These are phyloP conservation scores for Russula ochroleuca DNA, from an alignment of 768 basidiomycete species.

Conservation along the genomic window DNA sequence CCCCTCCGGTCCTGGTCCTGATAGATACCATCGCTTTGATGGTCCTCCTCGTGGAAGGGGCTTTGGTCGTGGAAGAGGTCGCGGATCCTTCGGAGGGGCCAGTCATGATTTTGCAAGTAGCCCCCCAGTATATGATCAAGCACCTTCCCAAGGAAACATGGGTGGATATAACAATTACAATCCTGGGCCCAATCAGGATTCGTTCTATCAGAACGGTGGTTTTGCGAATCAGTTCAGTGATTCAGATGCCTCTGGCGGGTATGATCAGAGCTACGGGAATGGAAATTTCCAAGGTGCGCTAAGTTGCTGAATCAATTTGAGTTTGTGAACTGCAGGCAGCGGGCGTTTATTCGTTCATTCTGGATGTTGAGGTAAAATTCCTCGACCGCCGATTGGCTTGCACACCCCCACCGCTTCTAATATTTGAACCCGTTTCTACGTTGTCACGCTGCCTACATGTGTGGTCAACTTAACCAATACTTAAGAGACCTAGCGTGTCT, in stretches of 20 bases:
- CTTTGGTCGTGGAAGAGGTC: conserved; percentile 69
- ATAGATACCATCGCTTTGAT: conserved; percentile 39
- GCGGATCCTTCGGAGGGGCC: conserved; percentile 51
- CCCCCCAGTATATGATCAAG: conserved; percentile 61
- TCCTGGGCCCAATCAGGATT: conserved; percentile 47
- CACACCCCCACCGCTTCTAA: conserved; percentile 14
- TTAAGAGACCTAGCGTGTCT: conserved; percentile 19
- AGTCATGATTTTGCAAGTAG: conserved; percentile 47
- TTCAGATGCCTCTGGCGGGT: conserved; percentile 45
- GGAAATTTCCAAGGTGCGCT: conserved; percentile 83
- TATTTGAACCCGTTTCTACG: conserved; percentile 8
- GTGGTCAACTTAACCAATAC: conserved; percentile 16
- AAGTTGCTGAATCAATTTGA: conserved; percentile 36
- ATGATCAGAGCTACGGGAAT: conserved; percentile 49
- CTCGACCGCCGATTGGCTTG: conserved; percentile 14
- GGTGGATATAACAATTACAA: conserved; percentile 65
- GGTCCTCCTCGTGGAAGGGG: conserved; percentile 54
- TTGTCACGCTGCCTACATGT: conserved; percentile 8
- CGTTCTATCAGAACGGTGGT: conserved; percentile 68
- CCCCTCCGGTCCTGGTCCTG: conserved; percentile 29
- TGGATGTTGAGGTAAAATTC: conserved; percentile 21
- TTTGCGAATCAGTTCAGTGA: conserved; percentile 52
- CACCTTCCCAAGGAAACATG: conserved; percentile 54
- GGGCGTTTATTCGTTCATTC: conserved; percentile 15
- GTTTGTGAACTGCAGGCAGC: conserved; percentile 22